A percentile compares a stretch with the other conserved stretches of the same genome.
phyloP scores from a whole-genome alignment of 2,329 filamentous ascomycete genomes.

The Trichothecium sympodiale region DNA sequence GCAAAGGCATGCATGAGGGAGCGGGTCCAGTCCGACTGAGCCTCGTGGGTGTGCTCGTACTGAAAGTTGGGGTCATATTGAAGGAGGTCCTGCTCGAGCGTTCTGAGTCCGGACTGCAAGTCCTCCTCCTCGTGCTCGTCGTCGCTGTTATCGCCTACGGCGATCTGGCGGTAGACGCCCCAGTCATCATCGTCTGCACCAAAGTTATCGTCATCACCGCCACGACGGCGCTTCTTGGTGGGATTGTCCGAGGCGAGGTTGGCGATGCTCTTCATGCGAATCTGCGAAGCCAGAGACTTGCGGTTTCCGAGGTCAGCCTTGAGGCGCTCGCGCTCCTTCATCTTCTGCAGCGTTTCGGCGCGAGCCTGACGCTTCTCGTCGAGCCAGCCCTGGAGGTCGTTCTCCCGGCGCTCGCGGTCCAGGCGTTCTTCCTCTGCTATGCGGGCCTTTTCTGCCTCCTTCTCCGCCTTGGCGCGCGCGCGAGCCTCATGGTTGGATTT shows the following conservation, averaged over 20 bases:
- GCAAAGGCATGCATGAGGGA: conserved; percentile 82
- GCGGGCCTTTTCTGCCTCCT: conserved; percentile 82
- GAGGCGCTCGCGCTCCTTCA: conserved; percentile 86
- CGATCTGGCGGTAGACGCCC: conserved; percentile 91
- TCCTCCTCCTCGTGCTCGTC: conserved; percentile 93
- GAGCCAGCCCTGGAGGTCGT: conserved; percentile 78
- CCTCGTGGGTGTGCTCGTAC: conserved; percentile 83
- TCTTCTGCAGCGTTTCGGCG: conserved; percentile 60
- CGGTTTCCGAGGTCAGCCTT: conserved; percentile 93
- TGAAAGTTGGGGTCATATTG: conserved; percentile 80
- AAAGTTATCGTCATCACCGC: conserved; percentile 90
- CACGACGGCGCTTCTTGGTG: conserved; percentile 70
- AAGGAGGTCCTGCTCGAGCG: conserved; percentile 74
- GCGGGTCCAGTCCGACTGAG: conserved; percentile 92
- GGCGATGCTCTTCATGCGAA: conserved; percentile 96
- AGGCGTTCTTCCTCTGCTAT: conserved; percentile 71
- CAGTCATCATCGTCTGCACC: conserved; percentile 96
- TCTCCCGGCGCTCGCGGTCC: conserved; percentile 74
- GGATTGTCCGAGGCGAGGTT: conserved; percentile 89
- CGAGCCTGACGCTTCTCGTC: conserved; percentile 68
- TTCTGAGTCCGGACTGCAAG: conserved; percentile 59
- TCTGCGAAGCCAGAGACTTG: conserved; percentile 90
- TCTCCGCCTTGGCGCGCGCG: conserved; percentile 88
- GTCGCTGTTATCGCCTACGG: conserved; percentile 69
- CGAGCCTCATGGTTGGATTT: conserved; percentile 93